A percentile compares a stretch with the other conserved stretches of the same genome.
These are phyloP conservation scores for Allium sativum DNA, from an alignment of 106 monocot genomes.

Conservation along the genomic window DNA sequence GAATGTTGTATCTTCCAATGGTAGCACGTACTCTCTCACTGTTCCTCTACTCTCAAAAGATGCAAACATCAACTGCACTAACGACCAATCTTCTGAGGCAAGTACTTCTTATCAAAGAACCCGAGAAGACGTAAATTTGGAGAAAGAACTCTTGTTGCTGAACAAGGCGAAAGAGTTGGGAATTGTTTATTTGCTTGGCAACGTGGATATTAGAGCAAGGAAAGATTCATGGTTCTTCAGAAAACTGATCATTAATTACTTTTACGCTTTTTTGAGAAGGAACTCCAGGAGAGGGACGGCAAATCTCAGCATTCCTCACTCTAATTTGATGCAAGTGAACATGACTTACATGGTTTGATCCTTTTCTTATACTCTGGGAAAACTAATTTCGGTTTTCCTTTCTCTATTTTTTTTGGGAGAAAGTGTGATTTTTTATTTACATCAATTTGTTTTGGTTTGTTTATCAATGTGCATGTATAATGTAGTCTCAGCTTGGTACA, in stretches of 20 bases:
- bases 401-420: constrained; percentile 24
- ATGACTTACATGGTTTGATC: constrained; percentile 86
- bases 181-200: constrained; percentile 68
- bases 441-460: no score
- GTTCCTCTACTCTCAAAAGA: constrained; percentile 38
- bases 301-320: constrained; percentile 60
- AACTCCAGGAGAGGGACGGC: constrained; percentile 68
- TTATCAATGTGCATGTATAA: no score
- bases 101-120: constrained; percentile 5
- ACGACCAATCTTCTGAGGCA: neutral
- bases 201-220: constrained; percentile 70
- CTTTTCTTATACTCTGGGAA: neutral
- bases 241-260: constrained; percentile 77
- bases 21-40: constrained; percentile 23
- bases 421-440: no score
- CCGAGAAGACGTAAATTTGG: constrained; percentile 40
- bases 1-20: constrained; percentile 6
- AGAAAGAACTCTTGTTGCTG: constrained; percentile 58
- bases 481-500: no score
- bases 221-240: constrained; percentile 76
- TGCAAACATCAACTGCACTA: neutral
- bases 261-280: constrained; percentile 68
- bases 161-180: constrained; percentile 63
- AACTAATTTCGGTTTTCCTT: neutral
- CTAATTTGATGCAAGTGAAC: constrained; percentile 55